Evolutionary conservation across 169 alveolate species (phyloP).

Genomic region (Plasmodium vinckei): DNA sequence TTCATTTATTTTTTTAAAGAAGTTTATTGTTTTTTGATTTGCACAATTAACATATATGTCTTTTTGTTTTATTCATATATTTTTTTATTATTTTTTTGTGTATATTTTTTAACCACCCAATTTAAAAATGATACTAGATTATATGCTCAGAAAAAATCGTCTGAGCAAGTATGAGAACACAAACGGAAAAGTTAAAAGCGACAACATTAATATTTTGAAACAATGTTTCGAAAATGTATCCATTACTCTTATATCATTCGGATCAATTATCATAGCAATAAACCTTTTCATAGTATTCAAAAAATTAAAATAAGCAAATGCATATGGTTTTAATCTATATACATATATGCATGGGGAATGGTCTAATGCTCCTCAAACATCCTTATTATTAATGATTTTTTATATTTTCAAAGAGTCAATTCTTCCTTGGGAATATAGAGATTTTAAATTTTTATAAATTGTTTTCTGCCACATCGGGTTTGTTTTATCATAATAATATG

Average conservation of each 20-base stretch:
- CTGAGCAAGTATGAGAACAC: constrained; percentile 41
- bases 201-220: constrained; percentile 15
- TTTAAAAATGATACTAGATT: constrained; percentile 33
- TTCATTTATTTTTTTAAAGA: too few relatives aligned
- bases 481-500: not conserved
- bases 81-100: constrained; percentile 13
- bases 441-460: constrained; percentile 23
- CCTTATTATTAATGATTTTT: not conserved
- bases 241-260: constrained; percentile 45
- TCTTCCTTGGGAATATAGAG: constrained; percentile 12
- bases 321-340: not conserved
- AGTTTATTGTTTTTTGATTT: too few relatives aligned
- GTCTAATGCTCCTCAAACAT: too few relatives aligned
- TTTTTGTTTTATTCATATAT: not conserved
- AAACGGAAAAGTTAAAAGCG: constrained; percentile 21
- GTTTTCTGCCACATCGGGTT: constrained; percentile 55
- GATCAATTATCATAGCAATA: constrained; percentile 25
- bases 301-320: not conserved
- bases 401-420: constrained; percentile 16
- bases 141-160: constrained; percentile 3
- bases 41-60: too few relatives aligned
- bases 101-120: not conserved
- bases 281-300: constrained; percentile 31
- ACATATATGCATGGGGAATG: too few relatives aligned
- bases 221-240: constrained; percentile 59